A percentile compares a stretch with the other conserved stretches of the same genome.
These are phyloP conservation scores for Quercus variabilis DNA, from an alignment of 306 rosid species.

Conservation along the genomic window DNA sequence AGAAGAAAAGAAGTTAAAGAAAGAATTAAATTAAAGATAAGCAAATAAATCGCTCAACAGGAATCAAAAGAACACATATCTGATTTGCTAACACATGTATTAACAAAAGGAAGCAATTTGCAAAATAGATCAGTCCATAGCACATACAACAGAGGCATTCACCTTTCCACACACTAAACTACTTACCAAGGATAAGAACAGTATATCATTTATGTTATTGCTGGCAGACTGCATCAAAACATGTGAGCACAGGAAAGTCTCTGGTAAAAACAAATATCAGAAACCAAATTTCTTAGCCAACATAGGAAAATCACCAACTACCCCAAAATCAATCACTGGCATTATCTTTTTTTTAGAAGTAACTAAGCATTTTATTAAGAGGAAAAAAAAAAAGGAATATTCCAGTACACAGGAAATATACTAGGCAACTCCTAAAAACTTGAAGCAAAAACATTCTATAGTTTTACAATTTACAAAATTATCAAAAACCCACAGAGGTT, in stretches of 20 bases:
- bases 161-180: background rate
- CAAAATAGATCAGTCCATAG: background rate
- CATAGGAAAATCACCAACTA: background rate
- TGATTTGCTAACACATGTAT: background rate
- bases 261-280: background rate
- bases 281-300: background rate
- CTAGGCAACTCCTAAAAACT: no score
- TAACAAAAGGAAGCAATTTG: background rate
- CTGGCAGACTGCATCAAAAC: background rate
- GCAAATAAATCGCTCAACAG: background rate
- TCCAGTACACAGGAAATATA: no score
- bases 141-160: background rate
- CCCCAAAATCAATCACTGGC: background rate
- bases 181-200: background rate
- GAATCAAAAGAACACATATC: background rate
- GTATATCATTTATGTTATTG: background rate
- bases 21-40: background rate
- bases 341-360: background rate
- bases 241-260: background rate
- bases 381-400: no score
- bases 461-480: background rate
- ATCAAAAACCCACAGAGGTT: background rate
- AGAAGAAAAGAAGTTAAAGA: background rate
- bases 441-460: background rate
- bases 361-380: no score